Evolutionary conservation across 305 asterid species (phyloP), one percentile per base, ranked within the genome.

Genomic region (Solanum hybrid): DNA sequence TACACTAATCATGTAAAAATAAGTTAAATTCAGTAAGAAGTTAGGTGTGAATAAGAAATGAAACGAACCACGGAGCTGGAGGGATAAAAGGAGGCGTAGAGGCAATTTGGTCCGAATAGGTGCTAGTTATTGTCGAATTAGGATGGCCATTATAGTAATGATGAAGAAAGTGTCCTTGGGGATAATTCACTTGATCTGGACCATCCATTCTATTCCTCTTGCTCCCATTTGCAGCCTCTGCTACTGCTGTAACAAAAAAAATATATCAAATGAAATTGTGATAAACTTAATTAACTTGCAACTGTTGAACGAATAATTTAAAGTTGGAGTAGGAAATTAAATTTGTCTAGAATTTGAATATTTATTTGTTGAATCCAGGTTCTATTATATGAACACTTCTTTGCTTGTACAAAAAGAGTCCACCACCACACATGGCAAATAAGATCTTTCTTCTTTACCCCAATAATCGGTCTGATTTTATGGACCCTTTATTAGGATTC

Each of bases 171-270:
- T 22, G 10, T 10, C 14, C 72, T 6, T 22, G 78, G 73, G 68
- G 51, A 82, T 78, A 86, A 14, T 34, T 39, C 33, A 32, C 10
- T 86, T 91, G 88, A 6, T 41, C 88, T 89, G 86, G 11, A 38
- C 77, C 90, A 38, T 33, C 79, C 87, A 81, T 73, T 72, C 20
- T 91, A 17, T 29, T 87, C 57, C 8, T 89, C 45, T 82, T 75
- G 36, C 41, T 57, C 83, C 86, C 91, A 84, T 31, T 84, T 24
- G 36, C 90, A 24, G 68, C 89, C 45, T 77, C 84, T 15, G 85
- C 90, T 91, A 77, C 91, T n/a, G 79, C 90, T 81, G 17, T 86
- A 79, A 90, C 32, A 9, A 17, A 36, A 61, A 24, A 15, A 82
- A 51, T 0, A 2, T 0, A 15, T 8, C 26, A 3, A 3, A 88